Conservation (phyloP, 495 filamentous ascomycete species). For the Glutinoglossum americanum region DNA sequence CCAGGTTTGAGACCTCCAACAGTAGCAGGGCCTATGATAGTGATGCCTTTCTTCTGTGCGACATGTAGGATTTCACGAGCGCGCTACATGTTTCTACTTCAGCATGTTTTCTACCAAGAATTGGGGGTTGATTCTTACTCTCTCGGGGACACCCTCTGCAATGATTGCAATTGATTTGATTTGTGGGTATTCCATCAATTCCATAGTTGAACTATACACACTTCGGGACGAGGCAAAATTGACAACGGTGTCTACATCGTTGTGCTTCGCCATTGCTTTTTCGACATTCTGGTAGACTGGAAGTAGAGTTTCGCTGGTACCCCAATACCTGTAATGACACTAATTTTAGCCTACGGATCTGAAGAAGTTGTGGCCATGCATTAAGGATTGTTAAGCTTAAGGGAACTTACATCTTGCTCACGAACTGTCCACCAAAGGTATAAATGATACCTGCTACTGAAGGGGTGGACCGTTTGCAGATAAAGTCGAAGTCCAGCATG, state of each 20-base stretch:
- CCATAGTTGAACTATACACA: constrained; percentile 95
- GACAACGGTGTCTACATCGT: constrained; percentile 89
- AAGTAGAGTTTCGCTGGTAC: constrained; percentile 94
- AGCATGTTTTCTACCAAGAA: not conserved
- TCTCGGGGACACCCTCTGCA: constrained; percentile 95
- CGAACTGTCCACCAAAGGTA: constrained; percentile 98
- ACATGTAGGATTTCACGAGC: constrained; percentile 92
- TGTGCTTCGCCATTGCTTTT: constrained; percentile 94
- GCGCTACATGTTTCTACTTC: constrained; percentile 29
- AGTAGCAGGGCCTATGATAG: constrained; percentile 94
- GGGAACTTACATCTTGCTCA: constrained; percentile 81
- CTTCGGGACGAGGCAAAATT: constrained; percentile 98
- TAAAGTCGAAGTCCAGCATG: constrained; percentile 99
- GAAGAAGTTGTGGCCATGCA: not conserved
- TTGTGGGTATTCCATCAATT: constrained; percentile 92
- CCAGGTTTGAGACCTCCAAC: constrained; percentile 99
- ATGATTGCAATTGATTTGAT: constrained; percentile 97
- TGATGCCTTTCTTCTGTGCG: constrained; percentile 93
- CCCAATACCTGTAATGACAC: constrained; percentile 55
- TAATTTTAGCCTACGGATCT: not conserved
- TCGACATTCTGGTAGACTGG: constrained; percentile 90
- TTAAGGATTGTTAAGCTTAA: not conserved
- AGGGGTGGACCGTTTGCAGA: constrained; percentile 92
- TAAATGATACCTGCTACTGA: constrained; percentile 99
- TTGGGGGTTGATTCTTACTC: constrained; percentile 33